Evolutionary conservation across 257 asterid genomes (phyloP).

Genomic region (Jacaranda mimosifolia): DNA sequence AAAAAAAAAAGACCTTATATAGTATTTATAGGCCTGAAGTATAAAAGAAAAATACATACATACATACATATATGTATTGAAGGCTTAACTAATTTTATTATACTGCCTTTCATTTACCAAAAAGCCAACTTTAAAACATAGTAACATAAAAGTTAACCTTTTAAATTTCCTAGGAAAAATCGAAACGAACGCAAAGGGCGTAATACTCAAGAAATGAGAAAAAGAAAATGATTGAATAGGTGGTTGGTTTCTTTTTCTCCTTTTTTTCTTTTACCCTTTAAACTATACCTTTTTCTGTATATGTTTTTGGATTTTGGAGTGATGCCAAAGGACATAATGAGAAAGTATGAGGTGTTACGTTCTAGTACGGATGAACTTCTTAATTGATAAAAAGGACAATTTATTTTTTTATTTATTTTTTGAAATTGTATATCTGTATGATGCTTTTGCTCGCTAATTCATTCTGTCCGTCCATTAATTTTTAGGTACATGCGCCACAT

Average conservation of each 20-base stretch:
- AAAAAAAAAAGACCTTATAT: no score
- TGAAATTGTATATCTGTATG: background rate
- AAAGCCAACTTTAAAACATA: no score
- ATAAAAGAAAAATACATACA: no score
- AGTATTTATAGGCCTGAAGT: no score
- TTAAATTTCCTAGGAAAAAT: background rate
- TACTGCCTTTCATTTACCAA: no score
- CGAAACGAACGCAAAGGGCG: no score
- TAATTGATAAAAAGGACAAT: background rate
- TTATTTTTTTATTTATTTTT: background rate
- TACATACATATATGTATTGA: no score
- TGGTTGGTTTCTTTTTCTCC: background rate
- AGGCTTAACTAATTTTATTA: no score
- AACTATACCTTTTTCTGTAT: background rate
- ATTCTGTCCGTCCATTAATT: conserved; percentile 21
- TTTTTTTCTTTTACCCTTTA: no score
- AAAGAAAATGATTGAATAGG: background rate
- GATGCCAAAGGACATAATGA: background rate
- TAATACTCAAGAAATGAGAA: no score
- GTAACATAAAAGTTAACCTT: no score
- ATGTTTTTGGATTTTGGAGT: background rate
- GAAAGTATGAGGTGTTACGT: conserved; percentile 39
- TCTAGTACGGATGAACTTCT: conserved; percentile 38
- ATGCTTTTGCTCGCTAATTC: background rate
- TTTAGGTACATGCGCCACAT: conserved; percentile 37